Conservation (phyloP, 192 early-diverging fungal species). For the Coemansia sp. region DNA sequence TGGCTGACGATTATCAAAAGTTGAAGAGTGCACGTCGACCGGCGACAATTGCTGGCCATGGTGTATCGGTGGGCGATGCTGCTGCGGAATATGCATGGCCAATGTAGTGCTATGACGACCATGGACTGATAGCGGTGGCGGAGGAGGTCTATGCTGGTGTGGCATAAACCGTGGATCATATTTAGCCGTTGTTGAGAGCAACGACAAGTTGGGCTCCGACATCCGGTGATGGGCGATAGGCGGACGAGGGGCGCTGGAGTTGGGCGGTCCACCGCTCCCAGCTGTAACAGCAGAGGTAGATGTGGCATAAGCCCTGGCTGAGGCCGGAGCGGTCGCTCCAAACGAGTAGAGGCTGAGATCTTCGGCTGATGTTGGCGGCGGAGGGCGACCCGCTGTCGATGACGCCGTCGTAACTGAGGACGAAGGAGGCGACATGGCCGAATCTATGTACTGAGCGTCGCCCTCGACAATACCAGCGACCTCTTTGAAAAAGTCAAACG, state of each 20-base stretch:
- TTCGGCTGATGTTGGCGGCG: conserved; percentile 8
- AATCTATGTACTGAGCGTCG: conserved; percentile 47
- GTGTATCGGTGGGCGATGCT: conserved; percentile 1
- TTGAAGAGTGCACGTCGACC: not conserved
- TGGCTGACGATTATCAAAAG: not conserved
- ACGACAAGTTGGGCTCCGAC: conserved; percentile 40
- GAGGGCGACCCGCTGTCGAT: not conserved
- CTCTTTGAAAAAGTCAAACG: conserved; percentile 57
- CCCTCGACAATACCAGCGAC: conserved; percentile 51
- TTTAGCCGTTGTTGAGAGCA: not conserved
- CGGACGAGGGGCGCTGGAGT: conserved; percentile 2
- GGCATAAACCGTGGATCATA: not conserved
- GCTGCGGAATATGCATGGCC: not conserved
- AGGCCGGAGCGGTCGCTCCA: not conserved
- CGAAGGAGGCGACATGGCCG: conserved; percentile 26
- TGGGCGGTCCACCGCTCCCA: not conserved
- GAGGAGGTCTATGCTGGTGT: not conserved
- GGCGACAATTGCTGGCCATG: conserved; percentile 11
- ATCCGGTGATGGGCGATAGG: conserved; percentile 42
- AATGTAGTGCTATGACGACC: not conserved
- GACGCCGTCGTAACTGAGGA: not conserved
- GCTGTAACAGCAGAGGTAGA: not conserved
- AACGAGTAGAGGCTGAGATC: conserved; percentile 39
- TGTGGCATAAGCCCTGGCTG: not conserved
- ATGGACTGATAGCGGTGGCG: not conserved